Base-by-base conservation (phyloP, 2,329 filamentous ascomycete species). In the Dryadomyces quercus-mongolicae region DNA sequence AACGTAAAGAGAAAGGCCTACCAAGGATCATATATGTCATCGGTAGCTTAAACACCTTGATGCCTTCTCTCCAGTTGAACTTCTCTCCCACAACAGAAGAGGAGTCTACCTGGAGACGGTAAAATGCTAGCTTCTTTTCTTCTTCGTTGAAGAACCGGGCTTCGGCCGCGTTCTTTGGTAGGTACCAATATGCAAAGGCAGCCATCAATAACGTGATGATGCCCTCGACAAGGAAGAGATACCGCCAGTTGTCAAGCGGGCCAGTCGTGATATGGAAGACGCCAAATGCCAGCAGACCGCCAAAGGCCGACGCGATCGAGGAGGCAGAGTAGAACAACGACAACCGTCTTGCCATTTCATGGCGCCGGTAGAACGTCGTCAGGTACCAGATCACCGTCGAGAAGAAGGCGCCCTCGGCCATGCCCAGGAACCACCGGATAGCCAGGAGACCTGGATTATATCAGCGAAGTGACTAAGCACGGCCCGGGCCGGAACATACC, bases 81-180 rank as follows among this genome's bases (percentile, higher is more conserved):
- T 72, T 64, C 61, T 80, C 75, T 40, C 73, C 70, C 20, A 80
- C 77, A n/a, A 72, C 70, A 0, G 84, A 80, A 5, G 84, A 88
- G 9, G 81, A 85, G 64, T 92, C 87, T 49, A 87, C 75, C 59
- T 85, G 83, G 59, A 90, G 85, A 13, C 86, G 81, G 61, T 82
- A 78, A 61, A 80, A 84, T 3, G 86, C 86, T 0, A 89, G 74
- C 7, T 74, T 71, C 61, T 81, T 84, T 64, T 91, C 84, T 1
- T 82, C 79, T 2, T 77, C 71, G 54, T 67, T 81, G 20, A 90
- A 71, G 61, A 90, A 90, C 2, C 46, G 52, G 10, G 55, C 84
- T 58, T 81, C 75, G 40, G 78, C 74, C 0, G 83, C 82, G 49
- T 76, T 83, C 53, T 22, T 13, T 15, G 38, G 38, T 3, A 42